Evolutionary conservation across 495 filamentous ascomycete species (phyloP).

Genomic region (Lasiosphaeriaceae sp.): DNA sequence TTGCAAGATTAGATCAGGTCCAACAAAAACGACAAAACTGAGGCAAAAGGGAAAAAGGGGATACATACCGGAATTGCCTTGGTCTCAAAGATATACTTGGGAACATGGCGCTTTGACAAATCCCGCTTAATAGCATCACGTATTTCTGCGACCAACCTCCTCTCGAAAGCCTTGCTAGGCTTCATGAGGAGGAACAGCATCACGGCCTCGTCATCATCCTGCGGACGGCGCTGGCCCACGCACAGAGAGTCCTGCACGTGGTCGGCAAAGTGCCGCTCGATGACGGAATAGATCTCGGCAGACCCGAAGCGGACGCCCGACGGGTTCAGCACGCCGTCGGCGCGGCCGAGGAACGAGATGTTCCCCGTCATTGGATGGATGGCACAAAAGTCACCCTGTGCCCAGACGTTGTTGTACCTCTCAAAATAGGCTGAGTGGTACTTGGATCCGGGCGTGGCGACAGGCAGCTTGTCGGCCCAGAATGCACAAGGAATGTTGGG

Average conservation of each 20-base stretch:
- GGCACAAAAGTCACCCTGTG: conserved; percentile 73
- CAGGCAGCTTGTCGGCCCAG: conserved; percentile 55
- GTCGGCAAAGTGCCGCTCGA: conserved; percentile 62
- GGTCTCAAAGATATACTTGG: conserved; percentile 74
- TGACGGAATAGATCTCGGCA: conserved; percentile 73
- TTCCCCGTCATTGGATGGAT: conserved; percentile 64
- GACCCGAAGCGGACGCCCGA: conserved; percentile 82
- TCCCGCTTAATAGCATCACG: conserved; percentile 60
- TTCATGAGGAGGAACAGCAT: conserved; percentile 74
- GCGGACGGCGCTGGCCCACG: conserved; percentile 67
- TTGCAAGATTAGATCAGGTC: not conserved
- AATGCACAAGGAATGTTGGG: conserved; percentile 71
- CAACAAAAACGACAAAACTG: not conserved
- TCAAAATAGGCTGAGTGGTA: conserved; percentile 72
- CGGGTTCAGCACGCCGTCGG: conserved; percentile 88
- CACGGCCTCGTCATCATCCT: conserved; percentile 68
- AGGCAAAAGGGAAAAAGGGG: not conserved
- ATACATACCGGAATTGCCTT: conserved; percentile 66
- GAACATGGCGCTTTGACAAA: conserved; percentile 69
- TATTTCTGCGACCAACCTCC: conserved; percentile 54
- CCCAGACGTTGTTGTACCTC: conserved; percentile 71
- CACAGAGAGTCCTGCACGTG: conserved; percentile 64
- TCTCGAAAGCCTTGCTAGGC: conserved; percentile 51
- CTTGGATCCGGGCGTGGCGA: conserved; percentile 43
- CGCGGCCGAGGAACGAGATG: conserved; percentile 70